Evolutionary conservation across 106 monocot genomes (phyloP).

Genomic region (Phalaenopsis equestris): DNA sequence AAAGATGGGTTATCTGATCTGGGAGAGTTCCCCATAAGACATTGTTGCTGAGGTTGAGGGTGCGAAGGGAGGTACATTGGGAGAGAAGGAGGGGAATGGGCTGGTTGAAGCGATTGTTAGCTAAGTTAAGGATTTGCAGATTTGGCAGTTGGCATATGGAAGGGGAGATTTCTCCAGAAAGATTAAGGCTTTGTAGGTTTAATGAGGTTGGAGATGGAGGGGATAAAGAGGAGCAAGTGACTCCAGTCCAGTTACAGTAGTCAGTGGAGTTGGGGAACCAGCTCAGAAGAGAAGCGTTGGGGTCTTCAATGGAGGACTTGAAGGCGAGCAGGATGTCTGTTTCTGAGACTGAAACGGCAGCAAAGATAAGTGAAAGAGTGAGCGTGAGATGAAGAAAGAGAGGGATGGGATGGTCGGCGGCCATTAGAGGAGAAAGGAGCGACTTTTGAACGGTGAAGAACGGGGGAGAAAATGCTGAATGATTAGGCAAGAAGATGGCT

Average conservation of each 20-base stretch:
- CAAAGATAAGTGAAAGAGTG: slow-evolving; percentile 4
- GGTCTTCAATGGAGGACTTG: slow-evolving; percentile 54
- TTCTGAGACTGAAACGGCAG: slow-evolving; percentile 17
- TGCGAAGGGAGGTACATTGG: slow-evolving; percentile 29
- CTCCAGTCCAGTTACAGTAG: slow-evolving; percentile 53
- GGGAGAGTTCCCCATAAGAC: slow-evolving; percentile 58
- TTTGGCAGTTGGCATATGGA: slow-evolving; percentile 41
- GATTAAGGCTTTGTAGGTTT: slow-evolving; percentile 42
- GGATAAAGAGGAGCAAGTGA: slow-evolving; percentile 34
- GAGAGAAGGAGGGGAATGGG: slow-evolving; percentile 51
- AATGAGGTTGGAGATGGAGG: slow-evolving; percentile 22
- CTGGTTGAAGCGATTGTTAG: slow-evolving; percentile 48
- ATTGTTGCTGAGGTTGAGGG: slow-evolving; percentile 53
- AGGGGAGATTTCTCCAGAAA: slow-evolving; percentile 50
- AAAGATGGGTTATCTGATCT: slow-evolving; percentile 37
- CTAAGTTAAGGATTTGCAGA: slow-evolving; percentile 46
- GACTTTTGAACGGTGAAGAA: not conserved
- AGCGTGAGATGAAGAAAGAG: slow-evolving; percentile 15
- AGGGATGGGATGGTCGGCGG: not conserved
- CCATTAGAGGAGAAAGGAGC: slow-evolving; percentile 3
- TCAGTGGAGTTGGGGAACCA: slow-evolving; percentile 32
- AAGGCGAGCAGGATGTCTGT: slow-evolving; percentile 48
- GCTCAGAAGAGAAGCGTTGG: slow-evolving; percentile 32
- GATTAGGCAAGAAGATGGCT: too few species aligned
- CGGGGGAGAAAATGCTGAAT: not conserved